Base-by-base conservation (phyloP, 1,284 basidiomycete genomes). In the Ceratobasidium sp. region DNA sequence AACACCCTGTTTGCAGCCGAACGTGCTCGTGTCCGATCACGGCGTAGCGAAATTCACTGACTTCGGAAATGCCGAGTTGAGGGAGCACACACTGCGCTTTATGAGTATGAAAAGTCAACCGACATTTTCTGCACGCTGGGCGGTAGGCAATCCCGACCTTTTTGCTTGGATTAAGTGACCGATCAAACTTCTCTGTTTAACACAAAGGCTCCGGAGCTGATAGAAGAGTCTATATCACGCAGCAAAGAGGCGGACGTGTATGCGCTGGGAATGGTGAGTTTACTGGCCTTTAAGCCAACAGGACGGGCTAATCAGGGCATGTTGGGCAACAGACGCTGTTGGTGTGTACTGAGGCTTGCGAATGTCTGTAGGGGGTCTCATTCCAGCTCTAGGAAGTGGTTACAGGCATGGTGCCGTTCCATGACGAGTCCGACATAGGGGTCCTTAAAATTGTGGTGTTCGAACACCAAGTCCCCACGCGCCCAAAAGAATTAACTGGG, bases 231-330 rank as follows among this genome's bases (percentile, higher is more conserved):
- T 7, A 37, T 27, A n/a, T 19, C 14, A 11, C 56, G 37, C 16
- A 59, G 8, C 19, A 34, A 16, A 22, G 31, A 63, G 37, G 41
- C 61, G 19, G 61, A 63, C 27, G 61, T 63, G 27, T 63, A 63
- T 46, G 61, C 61, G 39, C 43, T 63, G 24, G 61, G 61, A 14
- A 63, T 63, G 61, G 61, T 63, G n/a, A 31, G 39, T 46, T 16
- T n/a, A 31, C 29, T 14, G 6, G 31, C 7, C 13, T 49, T 49
- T 49, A 7, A 24, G 22, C 14, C 41, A 7, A 7, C 41, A 43
- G 41, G 8, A 14, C 41, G 41, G 41, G 41, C 41, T 43, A 43
- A 43, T 14, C 7, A 14, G 7, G 7, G 41, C 7, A 14, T 14
- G 14, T 14, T 43, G 41, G 14, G 14, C 14, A 14, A 43, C 14